phyloP scores from a whole-genome alignment of 768 basidiomycete genomes.

The Rhodotorula graminis region DNA sequence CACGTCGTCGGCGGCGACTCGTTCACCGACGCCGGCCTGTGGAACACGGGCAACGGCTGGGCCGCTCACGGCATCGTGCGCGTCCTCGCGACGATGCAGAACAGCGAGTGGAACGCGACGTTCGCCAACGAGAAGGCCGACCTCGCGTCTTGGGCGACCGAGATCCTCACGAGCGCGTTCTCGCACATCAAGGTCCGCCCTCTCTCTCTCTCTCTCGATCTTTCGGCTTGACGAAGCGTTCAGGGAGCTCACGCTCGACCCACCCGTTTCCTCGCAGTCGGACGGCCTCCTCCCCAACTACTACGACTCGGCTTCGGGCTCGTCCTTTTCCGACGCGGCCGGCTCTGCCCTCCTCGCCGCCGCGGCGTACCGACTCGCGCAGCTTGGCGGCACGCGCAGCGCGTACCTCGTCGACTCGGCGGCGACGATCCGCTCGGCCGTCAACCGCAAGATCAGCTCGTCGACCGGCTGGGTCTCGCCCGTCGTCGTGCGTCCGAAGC shows the following conservation, averaged over 20 bases:
- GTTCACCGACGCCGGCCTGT: constrained; percentile 63
- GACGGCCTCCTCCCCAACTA: constrained; percentile 63
- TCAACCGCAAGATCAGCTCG: constrained; percentile 37
- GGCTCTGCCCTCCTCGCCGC: constrained; percentile 70
- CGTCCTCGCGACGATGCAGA: constrained; percentile 67
- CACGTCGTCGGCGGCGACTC: constrained; percentile 63
- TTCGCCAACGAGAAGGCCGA: constrained; percentile 41
- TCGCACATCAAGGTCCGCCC: constrained; percentile 22
- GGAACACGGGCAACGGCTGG: constrained; percentile 29
- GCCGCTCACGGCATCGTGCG: constrained; percentile 63
- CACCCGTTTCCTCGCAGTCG: constrained; percentile 10
- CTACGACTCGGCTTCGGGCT: constrained; percentile 52
- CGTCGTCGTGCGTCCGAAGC: constrained; percentile 35
- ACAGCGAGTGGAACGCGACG: constrained; percentile 53
- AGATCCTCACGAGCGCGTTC: constrained; percentile 40
- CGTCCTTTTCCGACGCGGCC: constrained; percentile 66
- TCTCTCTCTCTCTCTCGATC: too few species aligned
- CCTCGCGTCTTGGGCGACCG: constrained; percentile 42
- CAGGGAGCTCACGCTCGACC: too few species aligned
- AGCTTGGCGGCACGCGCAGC: constrained; percentile 49
- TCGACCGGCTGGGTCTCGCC: constrained; percentile 16
- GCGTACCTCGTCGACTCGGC: constrained; percentile 12
- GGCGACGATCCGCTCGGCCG: constrained; percentile 45
- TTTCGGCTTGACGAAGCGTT: not conserved
- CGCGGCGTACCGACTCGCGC: constrained; percentile 68